Conservation (phyloP, 495 filamentous ascomycete species). For the Aspergillus nanangensis region DNA sequence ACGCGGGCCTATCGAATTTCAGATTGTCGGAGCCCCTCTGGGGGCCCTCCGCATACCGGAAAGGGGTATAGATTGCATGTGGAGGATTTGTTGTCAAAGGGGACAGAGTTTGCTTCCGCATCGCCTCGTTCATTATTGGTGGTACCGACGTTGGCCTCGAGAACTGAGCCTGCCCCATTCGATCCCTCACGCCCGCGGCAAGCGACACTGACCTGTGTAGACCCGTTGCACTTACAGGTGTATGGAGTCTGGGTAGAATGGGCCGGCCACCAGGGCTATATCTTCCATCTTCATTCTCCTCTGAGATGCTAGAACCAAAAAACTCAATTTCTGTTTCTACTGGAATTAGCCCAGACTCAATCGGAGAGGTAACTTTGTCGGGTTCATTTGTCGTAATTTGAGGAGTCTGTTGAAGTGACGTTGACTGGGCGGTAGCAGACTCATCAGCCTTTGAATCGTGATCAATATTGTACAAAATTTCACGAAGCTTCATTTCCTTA, state of each 20-base stretch:
- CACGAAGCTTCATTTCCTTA: constrained; percentile 49
- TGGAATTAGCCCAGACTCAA: constrained; percentile 35
- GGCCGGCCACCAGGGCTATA: constrained; percentile 51
- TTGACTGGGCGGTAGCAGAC: constrained; percentile 6
- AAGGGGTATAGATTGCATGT: constrained; percentile 43
- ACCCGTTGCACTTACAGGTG: constrained; percentile 7
- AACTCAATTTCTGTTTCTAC: constrained; percentile 22
- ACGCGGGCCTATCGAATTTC: constrained; percentile 34
- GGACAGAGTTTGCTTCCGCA: constrained; percentile 18
- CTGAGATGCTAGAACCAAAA: constrained; percentile 2
- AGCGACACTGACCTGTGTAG: constrained; percentile 18
- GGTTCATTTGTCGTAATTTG: constrained; percentile 3
- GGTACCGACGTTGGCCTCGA: constrained; percentile 23
- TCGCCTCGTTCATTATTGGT: constrained; percentile 15
- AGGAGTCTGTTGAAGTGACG: constrained; percentile 5
- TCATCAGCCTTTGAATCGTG: constrained; percentile 17
- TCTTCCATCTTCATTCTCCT: constrained; percentile 26
- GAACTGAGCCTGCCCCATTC: not conserved
- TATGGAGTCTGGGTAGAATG: constrained; percentile 21
- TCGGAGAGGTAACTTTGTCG: constrained; percentile 10
- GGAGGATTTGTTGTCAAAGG: constrained; percentile 37
- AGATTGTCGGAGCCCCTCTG: constrained; percentile 42
- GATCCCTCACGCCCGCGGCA: constrained; percentile 10
- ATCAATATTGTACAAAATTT: constrained; percentile 49
- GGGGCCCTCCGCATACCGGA: constrained; percentile 44